phyloP scores from a whole-genome alignment of 805 yeast species.

The Teunomyces panamensis region DNA sequence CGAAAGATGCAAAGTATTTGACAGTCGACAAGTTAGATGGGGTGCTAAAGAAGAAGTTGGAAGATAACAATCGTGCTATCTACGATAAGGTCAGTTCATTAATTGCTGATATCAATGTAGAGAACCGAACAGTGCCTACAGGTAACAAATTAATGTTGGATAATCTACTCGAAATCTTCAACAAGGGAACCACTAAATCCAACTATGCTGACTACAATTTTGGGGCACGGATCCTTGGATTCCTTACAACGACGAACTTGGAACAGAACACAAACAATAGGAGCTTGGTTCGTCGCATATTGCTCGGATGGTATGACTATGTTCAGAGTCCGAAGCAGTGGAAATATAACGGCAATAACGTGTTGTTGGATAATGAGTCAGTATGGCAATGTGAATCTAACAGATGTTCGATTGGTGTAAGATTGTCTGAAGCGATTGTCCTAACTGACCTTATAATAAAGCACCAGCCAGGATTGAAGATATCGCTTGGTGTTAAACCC shows the following conservation, averaged over 20 bases:
- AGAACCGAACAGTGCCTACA: conserved; percentile 6
- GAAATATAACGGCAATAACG: conserved; percentile 39
- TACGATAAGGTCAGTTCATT: conserved; percentile 22
- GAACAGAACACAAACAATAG: conserved; percentile 7
- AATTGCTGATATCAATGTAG: conserved; percentile 22
- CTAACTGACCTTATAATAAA: conserved; percentile 34
- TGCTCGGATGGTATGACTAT: conserved; percentile 42
- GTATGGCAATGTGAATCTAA: conserved; percentile 32
- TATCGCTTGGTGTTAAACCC: conserved; percentile 32
- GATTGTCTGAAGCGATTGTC: conserved; percentile 29
- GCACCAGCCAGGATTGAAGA: conserved; percentile 16
- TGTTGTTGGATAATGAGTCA: conserved; percentile 30
- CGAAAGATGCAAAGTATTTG: conserved; percentile 11
- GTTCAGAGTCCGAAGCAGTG: conserved; percentile 18
- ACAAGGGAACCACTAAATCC: conserved; percentile 32
- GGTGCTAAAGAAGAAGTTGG: conserved; percentile 17
- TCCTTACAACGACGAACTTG: conserved; percentile 27
- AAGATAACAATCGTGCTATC: conserved; percentile 21
- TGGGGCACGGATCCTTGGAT: conserved; percentile 41
- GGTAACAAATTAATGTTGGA: conserved; percentile 24
- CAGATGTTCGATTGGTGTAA: conserved; percentile 33
- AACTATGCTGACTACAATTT: conserved; percentile 40
- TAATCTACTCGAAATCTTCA: conserved; percentile 27
- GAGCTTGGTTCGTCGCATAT: conserved; percentile 23
- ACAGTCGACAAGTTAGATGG: conserved; percentile 21